Conservation (phyloP, 1,284 basidiomycete species). For the Macrocystidia cucumis region DNA sequence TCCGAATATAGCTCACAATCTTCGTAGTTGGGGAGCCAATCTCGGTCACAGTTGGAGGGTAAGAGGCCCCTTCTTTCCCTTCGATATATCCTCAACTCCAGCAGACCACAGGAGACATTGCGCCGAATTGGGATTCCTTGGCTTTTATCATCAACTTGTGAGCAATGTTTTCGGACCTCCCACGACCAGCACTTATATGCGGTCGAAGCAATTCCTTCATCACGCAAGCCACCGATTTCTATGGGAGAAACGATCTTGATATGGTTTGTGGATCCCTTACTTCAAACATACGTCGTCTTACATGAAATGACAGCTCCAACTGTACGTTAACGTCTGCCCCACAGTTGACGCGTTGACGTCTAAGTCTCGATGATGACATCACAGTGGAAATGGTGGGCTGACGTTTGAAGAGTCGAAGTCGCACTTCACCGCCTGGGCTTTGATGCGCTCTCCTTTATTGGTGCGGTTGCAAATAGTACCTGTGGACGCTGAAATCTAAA, state of each 20-base stretch:
- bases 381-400: constrained; percentile 50
- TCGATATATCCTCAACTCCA: constrained; percentile 7
- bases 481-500: no score
- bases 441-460: constrained; percentile 52
- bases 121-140: constrained; percentile 23
- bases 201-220: constrained; percentile 35
- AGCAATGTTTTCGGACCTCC: constrained; percentile 5
- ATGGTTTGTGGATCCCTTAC: constrained; percentile 30
- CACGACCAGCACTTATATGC: background rate
- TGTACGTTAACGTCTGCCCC: constrained; percentile 24
- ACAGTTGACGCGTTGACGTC: background rate
- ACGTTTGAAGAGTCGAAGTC: constrained; percentile 54
- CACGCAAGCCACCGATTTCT: constrained; percentile 50
- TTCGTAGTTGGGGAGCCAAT: constrained; percentile 28
- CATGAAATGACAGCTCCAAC: constrained; percentile 34
- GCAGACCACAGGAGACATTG: constrained; percentile 16
- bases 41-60: constrained; percentile 40
- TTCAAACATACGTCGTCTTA: background rate
- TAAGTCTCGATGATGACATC: background rate
- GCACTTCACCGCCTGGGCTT: constrained; percentile 59
- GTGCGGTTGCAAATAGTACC: constrained; percentile 22
- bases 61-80: constrained; percentile 7
- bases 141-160: constrained; percentile 24
- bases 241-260: constrained; percentile 54
- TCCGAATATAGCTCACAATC: background rate